Conservation (phyloP, 176 grass and related monocot genomes). For the Phyllostachys edulis region DNA sequence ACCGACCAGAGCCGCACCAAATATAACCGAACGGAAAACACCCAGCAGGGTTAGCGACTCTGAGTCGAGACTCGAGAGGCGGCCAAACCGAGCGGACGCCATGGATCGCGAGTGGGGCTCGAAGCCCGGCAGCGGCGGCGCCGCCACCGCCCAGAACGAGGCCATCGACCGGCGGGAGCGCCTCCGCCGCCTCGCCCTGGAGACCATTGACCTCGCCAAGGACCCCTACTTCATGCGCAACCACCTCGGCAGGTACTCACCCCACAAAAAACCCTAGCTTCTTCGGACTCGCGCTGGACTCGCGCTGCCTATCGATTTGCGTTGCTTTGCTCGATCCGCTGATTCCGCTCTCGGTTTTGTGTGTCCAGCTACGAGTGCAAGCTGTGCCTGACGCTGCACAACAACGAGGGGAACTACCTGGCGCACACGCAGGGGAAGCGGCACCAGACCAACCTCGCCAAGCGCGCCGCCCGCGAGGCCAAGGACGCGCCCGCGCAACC, state of each 20-base stretch:
- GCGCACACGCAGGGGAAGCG: constrained; percentile 97
- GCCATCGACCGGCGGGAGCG: constrained; percentile 94
- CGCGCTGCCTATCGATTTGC: neutral
- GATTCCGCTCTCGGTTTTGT: neutral
- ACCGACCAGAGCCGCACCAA: neutral
- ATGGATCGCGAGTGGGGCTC: constrained; percentile 98
- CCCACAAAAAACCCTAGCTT: constrained; percentile 31
- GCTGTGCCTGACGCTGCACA: constrained; percentile 90
- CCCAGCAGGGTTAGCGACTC: neutral
- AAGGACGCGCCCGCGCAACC: constrained; percentile 91
- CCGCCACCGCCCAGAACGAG: constrained; percentile 88
- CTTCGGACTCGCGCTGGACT: neutral
- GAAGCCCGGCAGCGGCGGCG: constrained; percentile 92
- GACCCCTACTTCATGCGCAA: constrained; percentile 99
- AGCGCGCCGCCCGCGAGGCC: constrained; percentile 88
- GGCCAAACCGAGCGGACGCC: constrained; percentile 30
- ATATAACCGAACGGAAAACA: neutral
- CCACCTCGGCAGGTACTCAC: constrained; percentile 77
- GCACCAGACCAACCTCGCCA: constrained; percentile 97
- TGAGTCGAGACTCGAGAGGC: neutral
- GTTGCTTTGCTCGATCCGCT: constrained; percentile 2
- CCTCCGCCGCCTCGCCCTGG: constrained; percentile 86
- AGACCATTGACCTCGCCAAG: constrained; percentile 98
- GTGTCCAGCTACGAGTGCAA: constrained; percentile 84
- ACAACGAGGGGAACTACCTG: constrained; percentile 98